Base-by-base conservation (phyloP, 305 asterid genomes). In the Fraxinus nigra region DNA sequence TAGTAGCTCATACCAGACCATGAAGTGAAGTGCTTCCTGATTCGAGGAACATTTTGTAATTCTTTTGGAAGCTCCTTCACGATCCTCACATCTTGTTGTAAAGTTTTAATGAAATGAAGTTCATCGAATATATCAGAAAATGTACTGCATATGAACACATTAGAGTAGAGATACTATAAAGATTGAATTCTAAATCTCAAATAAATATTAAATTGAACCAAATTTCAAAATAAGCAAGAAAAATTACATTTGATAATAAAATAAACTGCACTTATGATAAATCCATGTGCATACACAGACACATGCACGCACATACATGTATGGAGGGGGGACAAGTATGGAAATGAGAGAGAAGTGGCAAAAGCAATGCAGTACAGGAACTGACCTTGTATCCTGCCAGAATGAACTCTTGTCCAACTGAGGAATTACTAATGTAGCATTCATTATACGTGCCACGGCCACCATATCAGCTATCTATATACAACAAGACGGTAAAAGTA, bases 401-500 rank as follows among this genome's bases (percentile, higher is more conserved):
- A 94, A 95, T 28, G 99, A 95, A 30, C 94, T 89, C 87, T 90
- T 95, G 84, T 95, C 99, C 79, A 95, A 90, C 81, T 91, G 97
- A 87, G 98, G 99, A 91, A 95, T 89, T 83, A 95, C 96, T 84
- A 95, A 85, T 54, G 98, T 95, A 72, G 99, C 98, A 85, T 95
- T 95, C 98, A 94, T 84, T 79, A 94, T 89, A 78, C 86, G 92
- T 80, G 99, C 98, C 91, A 94, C 98, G 80, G 95, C 98, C 85
- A 95, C 99, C 98, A 94, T 95, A 86, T 94, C 99, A 86, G 98
- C 97, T 86, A 95, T 95, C 99, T 95, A 85, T 59, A 84, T 84
- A 77, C 34, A 88, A 82, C 78, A 78, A n/a, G 63, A 34, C 5
- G 18, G 33, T 75, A 61, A 30, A 24, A 61, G 22, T 59, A 79